phyloP scores from a whole-genome alignment of 257 asterid species.

The Solanum chmielewskii region DNA sequence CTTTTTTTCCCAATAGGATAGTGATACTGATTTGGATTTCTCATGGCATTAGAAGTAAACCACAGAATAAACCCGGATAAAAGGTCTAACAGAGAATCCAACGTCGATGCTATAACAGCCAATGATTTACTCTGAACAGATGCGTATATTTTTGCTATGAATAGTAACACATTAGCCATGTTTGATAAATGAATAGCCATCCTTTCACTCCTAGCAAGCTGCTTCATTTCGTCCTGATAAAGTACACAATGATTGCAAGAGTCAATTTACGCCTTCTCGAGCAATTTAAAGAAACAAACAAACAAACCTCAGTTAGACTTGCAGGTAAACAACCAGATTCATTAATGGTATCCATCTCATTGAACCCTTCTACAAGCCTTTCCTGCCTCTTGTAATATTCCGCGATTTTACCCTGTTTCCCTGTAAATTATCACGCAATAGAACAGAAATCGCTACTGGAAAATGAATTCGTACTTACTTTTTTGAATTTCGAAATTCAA shows the following conservation, averaged over 20 bases:
- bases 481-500: neutral
- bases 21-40: conserved; percentile 61
- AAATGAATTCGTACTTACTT: neutral
- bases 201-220: conserved; percentile 73
- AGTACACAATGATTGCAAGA: neutral
- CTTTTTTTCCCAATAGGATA: conserved; percentile 92
- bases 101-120: conserved; percentile 92
- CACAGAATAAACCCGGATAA: conserved; percentile 86
- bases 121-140: conserved; percentile 77
- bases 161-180: conserved; percentile 59
- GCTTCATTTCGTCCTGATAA: conserved; percentile 64
- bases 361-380: conserved; percentile 71
- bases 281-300: neutral
- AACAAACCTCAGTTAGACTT: conserved; percentile 55
- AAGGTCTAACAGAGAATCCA: conserved; percentile 86
- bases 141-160: conserved; percentile 68
- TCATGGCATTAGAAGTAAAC: conserved; percentile 91
- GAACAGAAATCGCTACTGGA: neutral
- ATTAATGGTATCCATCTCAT: conserved; percentile 72
- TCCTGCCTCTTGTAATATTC: conserved; percentile 82
- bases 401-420: conserved; percentile 54
- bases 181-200: conserved; percentile 71
- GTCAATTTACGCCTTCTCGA: neutral
- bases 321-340: conserved; percentile 53
- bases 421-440: conserved; percentile 11